Evolutionary conservation across 1,284 basidiomycete genomes (phyloP).

Genomic region (Ustilago loliicola): DNA sequence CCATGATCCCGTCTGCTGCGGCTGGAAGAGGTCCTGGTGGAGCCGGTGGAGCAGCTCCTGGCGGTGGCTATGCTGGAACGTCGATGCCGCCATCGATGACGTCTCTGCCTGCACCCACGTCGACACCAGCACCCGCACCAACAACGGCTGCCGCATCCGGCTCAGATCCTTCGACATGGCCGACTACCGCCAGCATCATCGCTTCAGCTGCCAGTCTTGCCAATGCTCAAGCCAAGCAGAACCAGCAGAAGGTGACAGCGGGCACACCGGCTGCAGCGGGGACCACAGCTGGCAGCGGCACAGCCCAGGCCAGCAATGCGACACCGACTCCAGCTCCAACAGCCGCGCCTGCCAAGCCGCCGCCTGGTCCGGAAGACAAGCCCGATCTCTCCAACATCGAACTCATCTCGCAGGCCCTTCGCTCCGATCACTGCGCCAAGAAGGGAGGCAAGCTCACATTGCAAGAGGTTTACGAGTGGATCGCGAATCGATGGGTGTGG

Average conservation of each 20-base stretch:
- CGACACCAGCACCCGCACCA: constrained; percentile 13
- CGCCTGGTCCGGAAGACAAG: constrained; percentile 59
- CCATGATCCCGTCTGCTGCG: constrained; percentile 33
- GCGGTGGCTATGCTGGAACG: constrained; percentile 1
- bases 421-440: constrained; percentile 51
- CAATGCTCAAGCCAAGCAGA: constrained; percentile 39
- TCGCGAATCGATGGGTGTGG: constrained; percentile 87
- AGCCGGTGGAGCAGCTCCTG: not conserved
- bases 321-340: constrained; percentile 19
- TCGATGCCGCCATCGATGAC: constrained; percentile 19
- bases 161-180: constrained; percentile 34
- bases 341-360: constrained; percentile 35
- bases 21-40: constrained; percentile 17
- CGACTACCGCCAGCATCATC: constrained; percentile 50
- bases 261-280: not conserved
- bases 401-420: constrained; percentile 64
- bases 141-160: constrained; percentile 15
- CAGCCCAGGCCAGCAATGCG: constrained; percentile 2
- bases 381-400: constrained; percentile 64
- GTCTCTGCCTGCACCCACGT: constrained; percentile 16
- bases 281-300: constrained; percentile 5
- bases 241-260: constrained; percentile 15
- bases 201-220: constrained; percentile 48
- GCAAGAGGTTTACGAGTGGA: constrained; percentile 92
- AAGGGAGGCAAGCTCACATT: constrained; percentile 86